Percentiles rank a stretch among this genome's conserved stretches.
These are phyloP conservation scores for Chaetomium tenue DNA, from an alignment of 495 filamentous ascomycete species.

Conservation along the genomic window DNA sequence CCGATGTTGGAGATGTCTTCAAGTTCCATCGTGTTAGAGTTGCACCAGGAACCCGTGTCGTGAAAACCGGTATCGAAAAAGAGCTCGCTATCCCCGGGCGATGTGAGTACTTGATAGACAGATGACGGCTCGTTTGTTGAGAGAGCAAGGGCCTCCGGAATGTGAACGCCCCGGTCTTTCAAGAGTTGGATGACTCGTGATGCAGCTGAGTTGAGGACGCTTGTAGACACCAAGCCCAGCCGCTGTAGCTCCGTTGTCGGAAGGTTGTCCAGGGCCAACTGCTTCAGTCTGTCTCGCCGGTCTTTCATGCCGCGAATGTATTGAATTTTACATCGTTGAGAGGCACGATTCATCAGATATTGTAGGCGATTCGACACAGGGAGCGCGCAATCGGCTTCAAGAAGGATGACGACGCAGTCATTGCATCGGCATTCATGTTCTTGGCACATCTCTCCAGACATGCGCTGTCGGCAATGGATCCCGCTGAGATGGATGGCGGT, in stretches of 20 bases:
- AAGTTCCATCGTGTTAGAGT: too few species aligned
- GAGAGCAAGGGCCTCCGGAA: background rate
- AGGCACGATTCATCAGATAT: background rate
- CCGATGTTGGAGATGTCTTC: too few species aligned
- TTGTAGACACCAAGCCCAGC: background rate
- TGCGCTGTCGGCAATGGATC: too few species aligned
- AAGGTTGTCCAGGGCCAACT: background rate
- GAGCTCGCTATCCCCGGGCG: background rate
- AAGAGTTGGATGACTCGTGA: background rate
- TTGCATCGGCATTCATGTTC: too few species aligned
- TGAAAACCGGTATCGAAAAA: background rate
- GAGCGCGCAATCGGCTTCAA: background rate
- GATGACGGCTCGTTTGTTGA: background rate
- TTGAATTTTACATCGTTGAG: background rate
- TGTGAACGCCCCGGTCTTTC: background rate
- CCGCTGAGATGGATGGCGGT: background rate
- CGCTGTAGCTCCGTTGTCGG: background rate
- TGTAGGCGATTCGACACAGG: background rate
- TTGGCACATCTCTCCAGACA: too few species aligned
- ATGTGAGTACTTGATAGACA: background rate
- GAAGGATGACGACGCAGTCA: background rate
- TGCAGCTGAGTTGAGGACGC: background rate
- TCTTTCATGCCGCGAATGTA: background rate
- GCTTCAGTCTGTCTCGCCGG: background rate
- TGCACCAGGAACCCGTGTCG: background rate